Evolutionary conservation across 371 early-diverging fungal genomes (phyloP).

Genomic region (Mortierella sp.): DNA sequence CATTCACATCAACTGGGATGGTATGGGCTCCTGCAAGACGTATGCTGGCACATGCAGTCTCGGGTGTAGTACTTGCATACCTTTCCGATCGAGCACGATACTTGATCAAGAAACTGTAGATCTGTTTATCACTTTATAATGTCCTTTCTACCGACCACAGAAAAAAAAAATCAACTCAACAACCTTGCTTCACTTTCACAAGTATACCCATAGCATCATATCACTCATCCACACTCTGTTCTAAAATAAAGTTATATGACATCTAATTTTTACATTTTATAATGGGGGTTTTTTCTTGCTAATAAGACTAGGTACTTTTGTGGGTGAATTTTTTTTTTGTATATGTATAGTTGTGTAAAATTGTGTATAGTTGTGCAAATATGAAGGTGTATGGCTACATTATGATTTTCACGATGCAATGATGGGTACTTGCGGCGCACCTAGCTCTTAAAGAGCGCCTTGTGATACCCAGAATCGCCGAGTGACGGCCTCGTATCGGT

Average conservation of each 20-base stretch:
- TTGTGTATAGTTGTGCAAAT: no score
- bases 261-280: no score
- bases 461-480: slow-evolving; percentile 48
- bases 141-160: no score
- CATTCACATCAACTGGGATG: slow-evolving; percentile 39
- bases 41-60: slow-evolving; percentile 28
- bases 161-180: no score
- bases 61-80: slow-evolving; percentile 32
- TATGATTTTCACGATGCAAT: not conserved
- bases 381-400: no score
- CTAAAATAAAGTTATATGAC: no score
- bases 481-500: slow-evolving; percentile 52
- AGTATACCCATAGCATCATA: no score
- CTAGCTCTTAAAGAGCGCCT: slow-evolving; percentile 43
- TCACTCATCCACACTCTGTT: no score
- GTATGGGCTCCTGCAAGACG: slow-evolving; percentile 25
- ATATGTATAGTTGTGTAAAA: no score
- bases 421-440: not conserved
- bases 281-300: no score
- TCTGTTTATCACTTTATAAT: not conserved
- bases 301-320: not conserved
- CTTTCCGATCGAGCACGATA: slow-evolving; percentile 19
- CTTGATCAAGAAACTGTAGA: slow-evolving; percentile 28
- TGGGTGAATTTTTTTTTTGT: no score
- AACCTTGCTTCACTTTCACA: no score